phyloP scores from a whole-genome alignment of 1,139 yeast genomes.

The Saccharomyces hybrid region DNA sequence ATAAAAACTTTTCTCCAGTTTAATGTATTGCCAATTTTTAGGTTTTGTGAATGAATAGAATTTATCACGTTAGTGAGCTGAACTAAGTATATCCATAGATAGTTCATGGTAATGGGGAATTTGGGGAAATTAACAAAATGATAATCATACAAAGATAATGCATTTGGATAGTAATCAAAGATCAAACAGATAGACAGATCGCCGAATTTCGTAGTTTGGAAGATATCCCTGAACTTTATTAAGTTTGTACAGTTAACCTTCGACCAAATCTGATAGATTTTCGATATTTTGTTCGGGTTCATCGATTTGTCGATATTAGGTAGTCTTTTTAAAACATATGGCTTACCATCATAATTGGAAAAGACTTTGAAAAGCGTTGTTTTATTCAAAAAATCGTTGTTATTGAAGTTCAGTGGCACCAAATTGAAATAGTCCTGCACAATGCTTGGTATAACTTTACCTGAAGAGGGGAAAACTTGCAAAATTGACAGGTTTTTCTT shows the following conservation, averaged over 20 bases:
- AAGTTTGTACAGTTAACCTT: conserved; percentile 48
- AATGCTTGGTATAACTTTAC: conserved; percentile 34
- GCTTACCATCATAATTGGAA: conserved; percentile 69
- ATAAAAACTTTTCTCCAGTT: conserved; percentile 65
- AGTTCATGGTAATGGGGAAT: conserved; percentile 49
- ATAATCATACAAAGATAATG: conserved; percentile 49
- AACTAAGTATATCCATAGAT: conserved; percentile 66
- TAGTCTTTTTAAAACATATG: conserved; percentile 69
- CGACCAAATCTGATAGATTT: conserved; percentile 47
- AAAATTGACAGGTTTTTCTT: conserved; percentile 75
- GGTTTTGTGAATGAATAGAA: conserved; percentile 51
- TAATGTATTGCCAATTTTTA: conserved; percentile 55
- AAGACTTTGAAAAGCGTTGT: conserved; percentile 68
- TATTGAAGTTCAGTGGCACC: conserved; percentile 67
- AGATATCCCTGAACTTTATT: conserved; percentile 69
- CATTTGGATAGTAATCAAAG: conserved; percentile 62
- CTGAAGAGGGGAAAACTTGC: conserved; percentile 40
- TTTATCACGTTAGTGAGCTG: conserved; percentile 66
- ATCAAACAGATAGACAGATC: conserved; percentile 59
- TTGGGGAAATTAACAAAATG: conserved; percentile 41
- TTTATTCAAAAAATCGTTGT: conserved; percentile 29
- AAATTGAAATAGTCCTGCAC: conserved; percentile 81
- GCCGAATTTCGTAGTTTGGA: conserved; percentile 81
- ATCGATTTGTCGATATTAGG: conserved; percentile 45
- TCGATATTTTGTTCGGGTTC: conserved; percentile 50